phyloP scores from a whole-genome alignment of 2,329 filamentous ascomycete species.

The Escovopsis sp. region DNA sequence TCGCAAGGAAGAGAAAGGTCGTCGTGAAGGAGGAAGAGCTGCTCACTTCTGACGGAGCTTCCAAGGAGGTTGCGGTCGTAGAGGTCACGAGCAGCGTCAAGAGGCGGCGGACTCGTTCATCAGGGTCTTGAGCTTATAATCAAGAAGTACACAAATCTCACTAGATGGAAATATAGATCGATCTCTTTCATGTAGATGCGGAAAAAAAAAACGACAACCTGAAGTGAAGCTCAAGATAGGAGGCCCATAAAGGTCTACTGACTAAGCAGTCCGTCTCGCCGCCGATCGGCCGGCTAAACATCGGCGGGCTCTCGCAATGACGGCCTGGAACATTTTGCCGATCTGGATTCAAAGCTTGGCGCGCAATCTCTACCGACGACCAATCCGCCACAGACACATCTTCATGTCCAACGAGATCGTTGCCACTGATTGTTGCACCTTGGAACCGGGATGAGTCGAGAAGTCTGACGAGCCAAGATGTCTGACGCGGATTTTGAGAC shows the following conservation, averaged over 20 bases:
- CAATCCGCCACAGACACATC: slow-evolving; percentile 14
- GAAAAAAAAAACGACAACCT: too few relatives aligned
- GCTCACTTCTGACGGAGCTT: slow-evolving; percentile 10
- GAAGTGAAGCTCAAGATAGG: too few relatives aligned
- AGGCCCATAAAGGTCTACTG: not conserved
- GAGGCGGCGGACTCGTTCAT: slow-evolving; percentile 13
- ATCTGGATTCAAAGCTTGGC: slow-evolving; percentile 9
- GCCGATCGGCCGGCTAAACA: slow-evolving; percentile 17
- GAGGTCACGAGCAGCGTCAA: slow-evolving; percentile 13
- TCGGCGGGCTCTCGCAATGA: slow-evolving; percentile 9
- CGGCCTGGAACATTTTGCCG: slow-evolving; percentile 18
- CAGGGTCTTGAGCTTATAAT: too few relatives aligned
- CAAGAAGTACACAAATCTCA: slow-evolving; percentile 1
- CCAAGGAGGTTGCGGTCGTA: slow-evolving; percentile 8
- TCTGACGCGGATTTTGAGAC: slow-evolving; percentile 75
- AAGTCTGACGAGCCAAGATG: slow-evolving; percentile 33
- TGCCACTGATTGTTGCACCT: slow-evolving; percentile 20
- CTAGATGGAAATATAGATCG: not conserved
- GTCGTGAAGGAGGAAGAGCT: slow-evolving; percentile 7
- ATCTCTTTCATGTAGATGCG: not conserved
- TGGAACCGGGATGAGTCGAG: slow-evolving; percentile 29
- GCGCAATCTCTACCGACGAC: slow-evolving; percentile 5
- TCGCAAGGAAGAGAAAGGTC: slow-evolving; percentile 11
- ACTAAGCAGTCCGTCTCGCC: not conserved
- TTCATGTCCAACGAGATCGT: slow-evolving; percentile 24